Evolutionary conservation across 495 filamentous ascomycete species (phyloP).

Genomic region (Ascobolus immersus): DNA sequence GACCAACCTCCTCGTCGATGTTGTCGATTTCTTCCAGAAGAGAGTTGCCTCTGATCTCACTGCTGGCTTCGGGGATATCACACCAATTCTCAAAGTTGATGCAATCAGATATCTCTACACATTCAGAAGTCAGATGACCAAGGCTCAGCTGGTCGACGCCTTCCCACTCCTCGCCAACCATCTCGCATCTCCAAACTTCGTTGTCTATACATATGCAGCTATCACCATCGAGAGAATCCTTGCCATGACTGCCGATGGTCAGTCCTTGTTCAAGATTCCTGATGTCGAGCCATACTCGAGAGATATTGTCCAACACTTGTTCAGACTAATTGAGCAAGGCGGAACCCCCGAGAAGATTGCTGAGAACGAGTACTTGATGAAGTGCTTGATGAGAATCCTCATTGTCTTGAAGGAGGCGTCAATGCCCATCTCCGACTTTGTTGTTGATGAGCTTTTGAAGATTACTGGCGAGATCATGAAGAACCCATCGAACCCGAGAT

Average conservation of each 20-base stretch:
- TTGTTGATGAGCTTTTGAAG: constrained; percentile 51
- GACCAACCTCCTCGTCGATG: constrained; percentile 60
- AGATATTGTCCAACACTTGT: constrained; percentile 74
- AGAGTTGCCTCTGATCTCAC: constrained; percentile 68
- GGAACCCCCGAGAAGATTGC: constrained; percentile 70
- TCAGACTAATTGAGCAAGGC: constrained; percentile 63
- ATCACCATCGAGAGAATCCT: constrained; percentile 80
- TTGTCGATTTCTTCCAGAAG: constrained; percentile 77
- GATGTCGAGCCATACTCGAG: constrained; percentile 57
- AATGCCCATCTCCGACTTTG: constrained; percentile 38
- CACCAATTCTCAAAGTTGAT: constrained; percentile 83
- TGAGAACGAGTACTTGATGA: constrained; percentile 97
- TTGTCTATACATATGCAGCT: constrained; percentile 89
- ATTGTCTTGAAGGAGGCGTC: constrained; percentile 70
- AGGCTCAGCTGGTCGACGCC: constrained; percentile 63
- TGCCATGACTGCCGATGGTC: constrained; percentile 46
- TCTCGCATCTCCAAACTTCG: constrained; percentile 62
- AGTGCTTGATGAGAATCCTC: constrained; percentile 87
- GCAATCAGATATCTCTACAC: constrained; percentile 91
- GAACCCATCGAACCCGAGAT: constrained; percentile 91
- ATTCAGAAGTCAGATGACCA: constrained; percentile 72
- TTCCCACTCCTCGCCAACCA: constrained; percentile 80
- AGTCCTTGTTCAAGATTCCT: constrained; percentile 45
- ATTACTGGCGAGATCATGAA: constrained; percentile 70
- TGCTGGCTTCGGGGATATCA: constrained; percentile 28